A percentile compares a stretch with the other conserved stretches of the same genome.
Conservation (phyloP, 352 stramenopile genomes). For the Globisporangium radiosum region DNA sequence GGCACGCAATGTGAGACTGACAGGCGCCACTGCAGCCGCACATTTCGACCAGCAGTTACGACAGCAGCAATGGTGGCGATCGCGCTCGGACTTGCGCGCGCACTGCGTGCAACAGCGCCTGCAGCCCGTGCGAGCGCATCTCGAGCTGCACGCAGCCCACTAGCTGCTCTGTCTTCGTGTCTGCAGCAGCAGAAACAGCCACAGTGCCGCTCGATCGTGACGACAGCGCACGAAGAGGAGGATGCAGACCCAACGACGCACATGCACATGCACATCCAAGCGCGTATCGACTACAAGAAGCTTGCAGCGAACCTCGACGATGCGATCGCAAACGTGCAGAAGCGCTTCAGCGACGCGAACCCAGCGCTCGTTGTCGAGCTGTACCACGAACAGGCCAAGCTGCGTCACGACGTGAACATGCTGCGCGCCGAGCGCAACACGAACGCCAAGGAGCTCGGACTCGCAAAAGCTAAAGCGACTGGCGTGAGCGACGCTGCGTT, state of each 20-base stretch:
- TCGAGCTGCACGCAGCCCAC: not conserved
- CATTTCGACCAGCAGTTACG: not conserved
- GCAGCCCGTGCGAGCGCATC: not conserved
- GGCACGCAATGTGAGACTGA: too few species aligned
- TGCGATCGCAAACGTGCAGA: slow-evolving; percentile 48
- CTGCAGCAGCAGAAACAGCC: too few species aligned
- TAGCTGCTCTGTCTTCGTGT: not conserved
- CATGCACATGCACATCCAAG: slow-evolving; percentile 54
- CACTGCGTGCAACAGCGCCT: not conserved
- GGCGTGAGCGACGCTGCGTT: slow-evolving; percentile 24
- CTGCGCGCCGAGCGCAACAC: slow-evolving; percentile 61
- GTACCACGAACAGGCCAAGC: slow-evolving; percentile 50
- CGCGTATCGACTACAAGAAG: slow-evolving; percentile 73
- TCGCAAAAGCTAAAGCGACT: slow-evolving; percentile 28
- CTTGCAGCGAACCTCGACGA: slow-evolving; percentile 49
- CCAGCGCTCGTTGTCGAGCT: slow-evolving; percentile 54
- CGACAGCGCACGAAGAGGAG: slow-evolving; percentile 17
- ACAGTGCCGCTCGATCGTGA: slow-evolving; percentile 17
- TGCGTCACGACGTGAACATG: slow-evolving; percentile 49
- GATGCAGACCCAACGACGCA: slow-evolving; percentile 23
- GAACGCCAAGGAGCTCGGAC: slow-evolving; percentile 53
- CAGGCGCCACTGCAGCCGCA: not conserved
- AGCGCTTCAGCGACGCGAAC: slow-evolving; percentile 62
- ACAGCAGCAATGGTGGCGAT: slow-evolving; percentile 9
- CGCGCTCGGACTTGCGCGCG: slow-evolving; percentile 1